A percentile compares a stretch with the other conserved stretches of the same genome.
Evolutionary conservation across 78 protist species (phyloP).

Genomic region (Dictyostelium purpureum): DNA sequence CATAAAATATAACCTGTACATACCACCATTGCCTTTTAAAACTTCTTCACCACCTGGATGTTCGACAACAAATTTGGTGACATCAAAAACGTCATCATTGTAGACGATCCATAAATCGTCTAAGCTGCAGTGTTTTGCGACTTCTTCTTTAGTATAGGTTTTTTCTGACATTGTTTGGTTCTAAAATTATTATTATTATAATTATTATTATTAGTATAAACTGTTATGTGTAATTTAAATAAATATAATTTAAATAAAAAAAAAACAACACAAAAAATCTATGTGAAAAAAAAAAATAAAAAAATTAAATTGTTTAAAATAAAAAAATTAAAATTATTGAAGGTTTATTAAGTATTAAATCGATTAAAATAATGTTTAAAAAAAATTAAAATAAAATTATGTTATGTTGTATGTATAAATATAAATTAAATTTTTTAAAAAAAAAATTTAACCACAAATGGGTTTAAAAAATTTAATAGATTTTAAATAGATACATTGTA

Average conservation of each 20-base stretch:
- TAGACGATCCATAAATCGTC: conserved; percentile 84
- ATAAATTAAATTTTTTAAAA: no score
- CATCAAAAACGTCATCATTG: conserved; percentile 83
- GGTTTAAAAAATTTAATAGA: no score
- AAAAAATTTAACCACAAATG: no score
- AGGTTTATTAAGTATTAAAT: no score
- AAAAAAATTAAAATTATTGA: no score
- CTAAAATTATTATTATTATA: not conserved
- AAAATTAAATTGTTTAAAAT: not conserved
- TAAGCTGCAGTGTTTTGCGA: conserved; percentile 81
- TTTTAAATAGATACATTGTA: no score
- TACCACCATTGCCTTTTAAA: conserved; percentile 76
- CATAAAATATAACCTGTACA: not conserved
- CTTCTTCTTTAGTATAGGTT: conserved; percentile 76
- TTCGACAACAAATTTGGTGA: conserved; percentile 84
- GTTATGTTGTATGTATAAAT: no score
- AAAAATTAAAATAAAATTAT: no score
- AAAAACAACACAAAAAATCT: not conserved
- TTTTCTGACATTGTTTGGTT: conserved; percentile 31
- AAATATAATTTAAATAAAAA: not conserved
- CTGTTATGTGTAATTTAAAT: not conserved
- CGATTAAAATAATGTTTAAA: no score
- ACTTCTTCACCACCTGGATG: conserved; percentile 90
- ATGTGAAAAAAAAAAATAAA: not conserved
- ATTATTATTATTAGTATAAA: not conserved